Evolutionary conservation across 345 rosid species (phyloP).

Genomic region (Kernera saxatilis): DNA sequence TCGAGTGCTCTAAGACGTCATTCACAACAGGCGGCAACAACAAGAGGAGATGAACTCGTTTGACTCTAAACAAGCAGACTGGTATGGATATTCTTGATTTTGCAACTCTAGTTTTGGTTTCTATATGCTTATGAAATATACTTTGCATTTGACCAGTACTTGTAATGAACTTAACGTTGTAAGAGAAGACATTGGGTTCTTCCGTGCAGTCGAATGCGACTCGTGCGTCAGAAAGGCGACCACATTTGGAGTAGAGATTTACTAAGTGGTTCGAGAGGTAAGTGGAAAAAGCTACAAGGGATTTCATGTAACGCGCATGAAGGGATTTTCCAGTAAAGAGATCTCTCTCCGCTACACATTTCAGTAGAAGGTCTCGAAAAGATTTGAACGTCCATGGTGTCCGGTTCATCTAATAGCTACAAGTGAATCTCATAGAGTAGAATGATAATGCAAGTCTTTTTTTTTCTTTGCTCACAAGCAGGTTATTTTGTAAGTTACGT

Average conservation of each 20-base stretch:
- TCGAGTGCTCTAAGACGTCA: no score
- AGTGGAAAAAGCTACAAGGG: constrained; percentile 53
- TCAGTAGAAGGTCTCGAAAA: constrained; percentile 52
- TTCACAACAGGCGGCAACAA: no score
- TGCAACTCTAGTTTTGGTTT: no score
- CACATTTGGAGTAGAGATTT: constrained; percentile 79
- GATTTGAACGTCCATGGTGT: constrained; percentile 40
- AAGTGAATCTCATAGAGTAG: neutral
- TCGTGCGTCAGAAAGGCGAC: constrained; percentile 44
- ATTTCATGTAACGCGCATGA: constrained; percentile 64
- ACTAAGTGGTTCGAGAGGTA: constrained; percentile 80
- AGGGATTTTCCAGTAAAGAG: constrained; percentile 61
- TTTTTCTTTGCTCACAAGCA: no score
- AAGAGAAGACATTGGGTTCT: constrained; percentile 63
- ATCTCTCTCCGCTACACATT: constrained; percentile 48
- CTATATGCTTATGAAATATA: no score
- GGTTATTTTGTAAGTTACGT: no score
- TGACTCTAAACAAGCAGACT: no score
- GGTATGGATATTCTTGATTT: no score
- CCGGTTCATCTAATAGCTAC: constrained; percentile 40
- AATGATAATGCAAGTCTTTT: no score
- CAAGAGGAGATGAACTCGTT: no score
- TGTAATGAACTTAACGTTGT: no score
- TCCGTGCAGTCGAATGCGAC: constrained; percentile 41
- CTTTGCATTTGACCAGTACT: no score